Base-by-base conservation (phyloP, 2,329 filamentous ascomycete genomes). In the Stemphylium vesicarium region DNA sequence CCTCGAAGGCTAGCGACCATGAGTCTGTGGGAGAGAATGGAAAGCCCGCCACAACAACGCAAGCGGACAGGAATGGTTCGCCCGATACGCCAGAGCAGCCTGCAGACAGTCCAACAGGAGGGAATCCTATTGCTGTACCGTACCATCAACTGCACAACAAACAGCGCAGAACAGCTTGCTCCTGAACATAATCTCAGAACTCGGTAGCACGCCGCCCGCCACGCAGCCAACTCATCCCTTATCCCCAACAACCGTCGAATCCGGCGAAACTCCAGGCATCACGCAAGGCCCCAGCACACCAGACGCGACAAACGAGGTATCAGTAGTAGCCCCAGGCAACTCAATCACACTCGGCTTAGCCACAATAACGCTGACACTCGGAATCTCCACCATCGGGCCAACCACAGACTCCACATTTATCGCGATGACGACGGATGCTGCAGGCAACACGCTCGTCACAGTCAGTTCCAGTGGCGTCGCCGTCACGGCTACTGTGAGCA, bases 381-480 rank as follows among this genome's bases (percentile, higher is more conserved):
- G 70, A 20, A 54, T 73, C 3, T 69, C 69, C 0, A 71, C 56
- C 4, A 31, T 74, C 4, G 66, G 63, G 12, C 39, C 57, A 18
- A 41, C 56, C 13, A 29, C 29, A 20, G 22, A 40, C 12, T 56
- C 62, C 1, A 72, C 69, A 1, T 59, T 64, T 20, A 42, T 74
- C 12, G 64, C 53, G 4, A 56, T 73, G 6, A 60, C 60, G 5
- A 71, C 69, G 3, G 56, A 71, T 39, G 36, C 31, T n/a, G 49
- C 52, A 9, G 68, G 68, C 15, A 62, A 67, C 12, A 71, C 68
- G 0, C 48, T 71, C 4, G 59, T 72, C 8, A 61, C 65, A 2
- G 48, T 72, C 15, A 67, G 64, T 47, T 67, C 67, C 4, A 71
- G 66, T 35, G 69, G 68, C 20, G 64, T 60, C 3, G 64, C 64